Percentiles rank a stretch among this genome's conserved stretches.
These are phyloP conservation scores for Suhomyces prunicola DNA, from an alignment of 805 yeast genomes.

Conservation along the genomic window DNA sequence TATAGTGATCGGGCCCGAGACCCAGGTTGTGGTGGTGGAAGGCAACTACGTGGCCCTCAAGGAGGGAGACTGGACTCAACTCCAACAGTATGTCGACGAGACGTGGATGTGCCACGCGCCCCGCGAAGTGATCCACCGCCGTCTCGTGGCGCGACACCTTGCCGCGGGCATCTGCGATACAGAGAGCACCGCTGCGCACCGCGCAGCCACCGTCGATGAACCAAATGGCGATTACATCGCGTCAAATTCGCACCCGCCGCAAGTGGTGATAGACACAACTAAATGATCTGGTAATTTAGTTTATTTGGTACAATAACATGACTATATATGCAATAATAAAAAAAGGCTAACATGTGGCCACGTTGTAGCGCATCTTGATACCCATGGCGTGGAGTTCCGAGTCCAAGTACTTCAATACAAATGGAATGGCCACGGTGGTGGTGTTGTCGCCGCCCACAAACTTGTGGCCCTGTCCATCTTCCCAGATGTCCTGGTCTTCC, in stretches of 20 bases:
- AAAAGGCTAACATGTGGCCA: conserved; percentile 28
- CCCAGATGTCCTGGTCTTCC: conserved; percentile 83
- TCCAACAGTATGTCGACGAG: conserved; percentile 17
- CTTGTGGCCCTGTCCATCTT: conserved; percentile 91
- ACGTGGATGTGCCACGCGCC: conserved; percentile 17
- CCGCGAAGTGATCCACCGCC: conserved; percentile 13
- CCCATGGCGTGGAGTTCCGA: conserved; percentile 98
- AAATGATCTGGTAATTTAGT: too few species aligned
- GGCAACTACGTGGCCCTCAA: conserved; percentile 24
- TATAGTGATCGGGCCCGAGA: conserved; percentile 16
- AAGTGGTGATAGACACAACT: conserved; percentile 4
- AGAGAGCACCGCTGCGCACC: conserved; percentile 48
- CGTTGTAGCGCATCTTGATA: conserved; percentile 85
- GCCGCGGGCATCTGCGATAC: conserved; percentile 17
- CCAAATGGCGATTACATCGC: conserved; percentile 53
- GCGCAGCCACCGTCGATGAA: conserved; percentile 57
- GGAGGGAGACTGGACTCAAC: conserved; percentile 20
- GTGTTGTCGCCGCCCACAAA: conserved; percentile 91
- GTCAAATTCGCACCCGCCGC: conserved; percentile 2
- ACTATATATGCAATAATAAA: neutral
- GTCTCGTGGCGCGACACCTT: conserved; percentile 22
- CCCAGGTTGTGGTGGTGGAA: conserved; percentile 20
- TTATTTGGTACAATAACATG: neutral
- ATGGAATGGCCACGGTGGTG: conserved; percentile 95
- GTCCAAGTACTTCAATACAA: conserved; percentile 90